Evolutionary conservation across 768 basidiomycete species (phyloP), one percentile per base, ranked within the genome.

Genomic region (Kwoniella sp.): DNA sequence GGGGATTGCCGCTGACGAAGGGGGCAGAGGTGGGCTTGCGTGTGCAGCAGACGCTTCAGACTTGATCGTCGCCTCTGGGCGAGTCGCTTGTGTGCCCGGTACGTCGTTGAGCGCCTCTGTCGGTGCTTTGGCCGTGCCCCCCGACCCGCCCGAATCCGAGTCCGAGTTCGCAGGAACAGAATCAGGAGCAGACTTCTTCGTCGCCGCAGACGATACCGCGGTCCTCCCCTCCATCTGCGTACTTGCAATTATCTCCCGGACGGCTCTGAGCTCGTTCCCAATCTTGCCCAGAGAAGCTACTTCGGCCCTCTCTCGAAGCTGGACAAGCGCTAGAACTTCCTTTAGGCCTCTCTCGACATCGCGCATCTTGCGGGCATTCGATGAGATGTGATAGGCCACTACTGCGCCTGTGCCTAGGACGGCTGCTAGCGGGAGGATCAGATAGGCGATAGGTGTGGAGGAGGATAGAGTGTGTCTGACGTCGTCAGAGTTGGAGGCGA

Each of bases 241-340:
- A 7, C 41, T 25, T 38, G 55, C 61, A 11, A 63, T 28, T 20
- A 48, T 1, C 30, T 37, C 45, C 54, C 41, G 45, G 15, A 63
- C 9, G 0, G 38, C 61, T 20, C 28, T 20, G 2, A 63, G 8
- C 15, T 63, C 61, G n/a, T 53, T 63, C 11, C 54, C 45, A 13
- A 63, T 0, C 25, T 53, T 63, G 0, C 38, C 26, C 20, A 55
- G 4, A 5, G 22, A 15, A 30, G 0, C 13, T 2, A 20, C 25
- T 3, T 48, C 41, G 7, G 45, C 45, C 22, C 26, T 30, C 34
- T 54, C 41, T 1, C 41, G 47, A 4, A 63, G 55, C 25, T 54
- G 23, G 1, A 58, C 47, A 26, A 65, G 28, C 4, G 63, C 63
- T 17, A 65, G 25, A 2, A 48, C 37, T 41, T 65, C 63, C 37